These are phyloP conservation scores for Euphorbia lathyris DNA, from an alignment of 345 rosid genomes.

Conservation along the genomic window DNA sequence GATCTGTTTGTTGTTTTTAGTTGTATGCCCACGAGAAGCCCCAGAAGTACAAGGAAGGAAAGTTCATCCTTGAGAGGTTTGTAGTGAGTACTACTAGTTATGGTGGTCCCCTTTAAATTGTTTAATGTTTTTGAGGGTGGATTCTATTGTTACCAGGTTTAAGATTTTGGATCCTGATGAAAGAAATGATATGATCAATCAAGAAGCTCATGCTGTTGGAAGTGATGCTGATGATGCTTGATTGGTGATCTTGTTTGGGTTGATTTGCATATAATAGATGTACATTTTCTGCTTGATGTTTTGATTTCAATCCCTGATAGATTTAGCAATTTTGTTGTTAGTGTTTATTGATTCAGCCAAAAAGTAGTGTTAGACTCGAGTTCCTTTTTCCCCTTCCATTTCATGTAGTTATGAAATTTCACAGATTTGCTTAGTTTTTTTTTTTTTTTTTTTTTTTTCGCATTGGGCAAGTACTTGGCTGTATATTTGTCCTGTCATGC, in stretches of 20 bases:
- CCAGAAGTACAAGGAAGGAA: slow-evolving; percentile 83
- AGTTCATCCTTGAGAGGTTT: slow-evolving; percentile 66
- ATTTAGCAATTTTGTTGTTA: background rate
- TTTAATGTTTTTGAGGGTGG: slow-evolving; percentile 4
- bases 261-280: slow-evolving; percentile 3
- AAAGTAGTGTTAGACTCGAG: background rate
- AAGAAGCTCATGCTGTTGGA: slow-evolving; percentile 41
- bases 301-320: background rate
- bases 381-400: background rate
- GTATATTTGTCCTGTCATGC: background rate
- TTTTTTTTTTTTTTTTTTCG: too few relatives aligned
- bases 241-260: slow-evolving; percentile 7
- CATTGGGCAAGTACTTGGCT: background rate
- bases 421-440: background rate
- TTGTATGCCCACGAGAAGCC: slow-evolving; percentile 50
- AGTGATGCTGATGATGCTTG: slow-evolving; percentile 53
- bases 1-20: slow-evolving; percentile 27
- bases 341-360: background rate
- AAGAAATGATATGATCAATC: slow-evolving; percentile 32
- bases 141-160: slow-evolving; percentile 44
- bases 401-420: background rate
- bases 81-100: slow-evolving; percentile 13
- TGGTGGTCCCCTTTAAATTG: background rate
- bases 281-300: slow-evolving; percentile 18
- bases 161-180: slow-evolving; percentile 67